Base-by-base conservation (phyloP, 2,329 filamentous ascomycete species). In the Fusarium circinatum region DNA sequence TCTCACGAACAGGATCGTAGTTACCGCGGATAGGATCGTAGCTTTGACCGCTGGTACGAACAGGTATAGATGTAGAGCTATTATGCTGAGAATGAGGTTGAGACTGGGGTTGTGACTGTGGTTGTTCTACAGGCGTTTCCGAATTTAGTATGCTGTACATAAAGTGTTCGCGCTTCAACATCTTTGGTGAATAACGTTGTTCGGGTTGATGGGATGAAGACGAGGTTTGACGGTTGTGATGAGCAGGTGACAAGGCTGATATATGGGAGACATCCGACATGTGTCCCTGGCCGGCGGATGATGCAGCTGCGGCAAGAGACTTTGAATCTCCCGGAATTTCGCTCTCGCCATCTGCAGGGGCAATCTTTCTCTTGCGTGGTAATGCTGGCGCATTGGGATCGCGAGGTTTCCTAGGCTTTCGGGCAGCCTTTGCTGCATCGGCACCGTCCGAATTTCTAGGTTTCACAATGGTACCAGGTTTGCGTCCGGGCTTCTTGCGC, bases 1-100 rank as follows among this genome's bases (percentile, higher is more conserved):
- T 93, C 78, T 89, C 90, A 47, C 89, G 85, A 55, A 91, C 86
- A 3, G 89, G 89, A 75, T 92, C 90, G 75, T 91, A 92, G 73
- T 88, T 91, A n/a, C 92, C 94, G 52, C 95, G 90, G 73, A 98
- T 95, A 2, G 95, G 95, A 81, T 98, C 95, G 83, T 96, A 98
- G 78, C 93, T 94, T 78, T 94, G 93, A 48, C 94, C 92, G 78
- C 93, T 93, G 20, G 92, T 91, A 56, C 92, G 86, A 55, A 86
- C 84, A 14, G 86, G 85, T 24, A 84, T 79, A 48, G 84, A 68
- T 70, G 82, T 71, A 84, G 65, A 86, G 82, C 59, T 86, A 85
- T 68, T 85, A 85, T 56, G 45, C 34, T 71, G 73, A 26, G 76
- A 32, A 22, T 49, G 47, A 18, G 47, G 47, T 34, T 71, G 73